Evolutionary conservation across 1,284 basidiomycete genomes (phyloP), one percentile per base, ranked within the genome.

Genomic region (Mycosarcoma mackinlayi): DNA sequence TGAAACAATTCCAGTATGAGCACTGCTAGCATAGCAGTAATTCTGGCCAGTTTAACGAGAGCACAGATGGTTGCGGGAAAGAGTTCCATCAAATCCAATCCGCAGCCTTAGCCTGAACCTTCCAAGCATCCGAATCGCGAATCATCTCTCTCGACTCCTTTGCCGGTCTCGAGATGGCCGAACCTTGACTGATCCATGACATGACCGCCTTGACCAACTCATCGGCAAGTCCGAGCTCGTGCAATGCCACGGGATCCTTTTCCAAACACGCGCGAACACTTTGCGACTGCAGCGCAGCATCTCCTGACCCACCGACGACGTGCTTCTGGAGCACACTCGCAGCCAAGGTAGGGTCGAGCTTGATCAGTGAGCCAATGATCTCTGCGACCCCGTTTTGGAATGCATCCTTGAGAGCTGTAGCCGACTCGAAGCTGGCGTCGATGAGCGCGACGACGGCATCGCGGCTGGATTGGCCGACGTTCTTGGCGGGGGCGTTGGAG

Each of bases 351-450:
- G 45, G 14, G 31, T 72, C 64, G 16, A 71, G 55, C 89, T 88
- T 87, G 52, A 93, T 86, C 46, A 94, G 84, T 6, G 89, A 86
- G 51, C 86, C 87, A 25, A 94, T 87, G 4, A 88, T 84, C 11
- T 90, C 87, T 1, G 89, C 85, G 73, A 89, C 87, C 50, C 86
- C 84, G 30, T 75, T 56, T 0, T 90, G 88, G 38, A 95, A 84
- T 0, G 91, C 87, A 2, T 88, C 88, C 13, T 42, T 46, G 10
- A 47, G 51, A 9, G 45, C 30, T 0, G 71, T 62, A 14, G 59
- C 86, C n/a, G n/a, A n/a, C n/a, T n/a, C n/a, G 85, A 95, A 95
- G 0, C 92, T 88, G 52, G 94, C 91, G 13, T 87, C 84, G 4
- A 94, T 86, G 31, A 98, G 83, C 73, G 93, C 91, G 27, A 90